Base-by-base conservation (phyloP, 2,329 filamentous ascomycete species). In the Fusarium sp. region DNA sequence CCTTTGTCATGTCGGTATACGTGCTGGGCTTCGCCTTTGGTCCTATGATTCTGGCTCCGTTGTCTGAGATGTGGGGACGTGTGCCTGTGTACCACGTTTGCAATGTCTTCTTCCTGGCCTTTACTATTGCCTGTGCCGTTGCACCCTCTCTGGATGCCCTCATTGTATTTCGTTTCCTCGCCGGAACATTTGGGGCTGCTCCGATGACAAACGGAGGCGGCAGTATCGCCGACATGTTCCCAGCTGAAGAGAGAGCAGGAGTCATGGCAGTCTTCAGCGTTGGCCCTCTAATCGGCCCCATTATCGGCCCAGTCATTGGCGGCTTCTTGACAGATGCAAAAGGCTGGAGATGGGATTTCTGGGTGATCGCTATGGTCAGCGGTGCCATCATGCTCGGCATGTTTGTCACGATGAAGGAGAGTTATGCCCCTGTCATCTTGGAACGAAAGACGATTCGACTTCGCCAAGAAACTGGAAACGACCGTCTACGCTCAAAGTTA, bases 341-440 rank as follows among this genome's bases (percentile, higher is more conserved):
- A 11, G 86, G 84, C n/a, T 93, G 91, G 87, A 83, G 88, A 39
- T 91, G 89, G 89, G 86, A 85, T 0, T 91, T 92, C 79, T 93
- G 91, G 81, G 84, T 92, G 5, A 84, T 93, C 57, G 82, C 91
- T 41, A 92, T 93, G 61, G 91, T 73, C 2, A 63, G 74, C 2
- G 83, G 80, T 18, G 71, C 80, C 1, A 71, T 85, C 16, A 62
- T 78, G 1, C 4, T 84, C 2, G 62, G 80, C 20, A 74, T 73
- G 64, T 76, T 81, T 6, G 82, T 82, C 57, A 60, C 82, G 16
- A 64, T 82, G 54, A 77, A 75, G 8, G 85, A 87, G 65, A 85
- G 84, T 0, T 83, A 83, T 61, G 80, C 81, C 1, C 79, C 80
- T 11, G 68, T 80, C 6, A 66, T 87, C 6, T 78, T 87, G 16